Base-by-base conservation (phyloP, 2,329 filamentous ascomycete species). In the Dothidotthia symphoricarpi region DNA sequence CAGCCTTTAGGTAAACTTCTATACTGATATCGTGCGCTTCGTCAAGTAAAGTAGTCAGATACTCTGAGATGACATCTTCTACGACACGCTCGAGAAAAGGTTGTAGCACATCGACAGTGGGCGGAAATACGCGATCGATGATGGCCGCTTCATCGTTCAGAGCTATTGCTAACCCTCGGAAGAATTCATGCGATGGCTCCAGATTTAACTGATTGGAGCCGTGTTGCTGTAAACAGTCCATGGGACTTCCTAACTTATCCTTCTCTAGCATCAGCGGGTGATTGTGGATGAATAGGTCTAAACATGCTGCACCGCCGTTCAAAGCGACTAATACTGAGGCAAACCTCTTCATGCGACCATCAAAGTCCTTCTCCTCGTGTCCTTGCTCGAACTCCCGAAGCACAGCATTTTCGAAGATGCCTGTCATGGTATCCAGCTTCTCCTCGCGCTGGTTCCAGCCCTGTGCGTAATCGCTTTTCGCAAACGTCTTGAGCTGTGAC, bases 361-460 rank as follows among this genome's bases (percentile, higher is more conserved):
- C 86, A 36, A 94, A 82, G 63, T 98, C 91, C 70, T 85, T 86
- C 28, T 82, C 83, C 63, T 93, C 88, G 51, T 94, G 95, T 3
- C 88, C 93, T 49, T 93, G 86, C 66, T 94, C 86, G 53, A 98
- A 98, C 64, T 98, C 93, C 32, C 86, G 80, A 34, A 96, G 70
- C 3, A 94, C 90, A 3, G 90, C 89, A 39, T 84, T 89, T 68
- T 97, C 91, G 57, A 98, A 98, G 42, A 93, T 83, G 25, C 77
- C 77, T 49, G 84, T 80, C 77, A 94, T 89, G 16, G 76, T 78
- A 25, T 79, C 73, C 14, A 98, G 71, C 59, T 84, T 86, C 45
- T 85, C 81, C 55, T 86, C 80, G 28, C 91, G 75, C 51, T 81
- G 75, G 31, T 72, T 67, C 74, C 85, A 90, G 2, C 88, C 90